A percentile compares a stretch with the other conserved stretches of the same genome.
These are phyloP conservation scores for Diaporthe vaccinii DNA, from an alignment of 2,329 filamentous ascomycete genomes.

Conservation along the genomic window DNA sequence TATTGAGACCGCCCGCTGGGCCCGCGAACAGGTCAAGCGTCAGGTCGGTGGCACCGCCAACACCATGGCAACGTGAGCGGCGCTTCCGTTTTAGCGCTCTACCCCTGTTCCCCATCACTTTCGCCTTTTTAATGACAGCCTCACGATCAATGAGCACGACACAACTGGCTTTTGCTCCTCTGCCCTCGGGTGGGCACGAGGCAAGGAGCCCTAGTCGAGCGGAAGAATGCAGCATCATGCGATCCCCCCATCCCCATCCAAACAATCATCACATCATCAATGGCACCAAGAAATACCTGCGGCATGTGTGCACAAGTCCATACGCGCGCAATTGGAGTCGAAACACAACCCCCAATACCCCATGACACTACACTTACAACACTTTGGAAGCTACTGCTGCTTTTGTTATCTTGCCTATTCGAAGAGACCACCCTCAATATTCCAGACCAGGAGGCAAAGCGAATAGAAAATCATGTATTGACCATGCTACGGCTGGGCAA, in stretches of 20 bases:
- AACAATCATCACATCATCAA: conserved; percentile 42
- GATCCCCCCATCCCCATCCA: conserved; percentile 17
- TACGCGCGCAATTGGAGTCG: conserved; percentile 49
- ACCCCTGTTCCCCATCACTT: conserved; percentile 36
- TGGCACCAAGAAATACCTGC: conserved; percentile 45
- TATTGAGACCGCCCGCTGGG: conserved; percentile 95
- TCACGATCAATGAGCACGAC: conserved; percentile 34
- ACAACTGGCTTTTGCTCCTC: conserved; percentile 32
- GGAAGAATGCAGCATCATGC: conserved; percentile 38
- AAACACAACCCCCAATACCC: conserved; percentile 44
- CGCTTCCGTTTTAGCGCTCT: conserved; percentile 11
- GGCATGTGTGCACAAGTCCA: conserved; percentile 51
- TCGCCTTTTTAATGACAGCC: conserved; percentile 41
- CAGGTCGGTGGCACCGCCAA: conserved; percentile 73
- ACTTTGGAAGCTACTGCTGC: conserved; percentile 39
- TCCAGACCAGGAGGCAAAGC: conserved; percentile 36
- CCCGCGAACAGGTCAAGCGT: conserved; percentile 96
- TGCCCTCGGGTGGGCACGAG: background rate
- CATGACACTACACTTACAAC: conserved; percentile 45
- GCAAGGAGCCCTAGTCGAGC: conserved; percentile 15
- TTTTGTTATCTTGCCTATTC: conserved; percentile 41
- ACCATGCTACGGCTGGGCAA: conserved; percentile 40
- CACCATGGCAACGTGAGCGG: conserved; percentile 64
- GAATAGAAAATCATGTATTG: conserved; percentile 42
- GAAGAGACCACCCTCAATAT: conserved; percentile 33